Base-by-base conservation (phyloP, 2,329 filamentous ascomycete species). In the Fonsecaea pedrosoi region DNA sequence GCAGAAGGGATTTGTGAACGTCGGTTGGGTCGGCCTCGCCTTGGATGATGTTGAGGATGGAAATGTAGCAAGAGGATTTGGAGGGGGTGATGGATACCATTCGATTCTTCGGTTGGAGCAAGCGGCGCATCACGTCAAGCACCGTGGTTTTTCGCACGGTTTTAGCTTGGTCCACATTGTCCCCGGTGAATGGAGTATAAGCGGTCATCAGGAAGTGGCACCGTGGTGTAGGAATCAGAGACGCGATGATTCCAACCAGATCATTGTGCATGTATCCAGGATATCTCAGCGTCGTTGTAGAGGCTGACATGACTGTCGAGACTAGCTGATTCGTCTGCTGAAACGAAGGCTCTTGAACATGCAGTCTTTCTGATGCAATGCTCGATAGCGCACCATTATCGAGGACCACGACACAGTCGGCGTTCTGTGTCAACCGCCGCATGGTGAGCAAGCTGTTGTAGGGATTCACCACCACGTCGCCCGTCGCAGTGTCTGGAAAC, bases 221-320 rank as follows among this genome's bases (percentile, higher is more conserved):
- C 73, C 95, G 90, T 9, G 95, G 96, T 0, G 94, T 99, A 1
- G 95, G 95, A 69, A 99, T 98, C 50, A 99, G 86, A 21, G 93
- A 96, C 30, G 96, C 95, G 65, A 99, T 86, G 74, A 99, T 98
- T 79, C 94, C 95, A 76, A 97, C 94, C 15, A 99, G 89, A 77
- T 99, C 95, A 79, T 99, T 99, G 84, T 99, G 95, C 95, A 99
- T 99, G 81, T 99, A 99, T 45, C 95, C 95, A 1, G 95, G 95
- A 78, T 99, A 99, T 76, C 95, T 88, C 59, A 99, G 87, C 2
- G 96, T 97, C 9, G 94, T 98, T 3, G 95, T 99, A 76, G 92
- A 96, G 45, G 95, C 95, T 40, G 94, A 97, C 95, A 99, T 99
- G 78, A 99, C 96, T 1, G 96, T 99, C 7, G 93, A 95, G 3